phyloP scores from a whole-genome alignment of 2,329 filamentous ascomycete species.

The Massarina eburnea region DNA sequence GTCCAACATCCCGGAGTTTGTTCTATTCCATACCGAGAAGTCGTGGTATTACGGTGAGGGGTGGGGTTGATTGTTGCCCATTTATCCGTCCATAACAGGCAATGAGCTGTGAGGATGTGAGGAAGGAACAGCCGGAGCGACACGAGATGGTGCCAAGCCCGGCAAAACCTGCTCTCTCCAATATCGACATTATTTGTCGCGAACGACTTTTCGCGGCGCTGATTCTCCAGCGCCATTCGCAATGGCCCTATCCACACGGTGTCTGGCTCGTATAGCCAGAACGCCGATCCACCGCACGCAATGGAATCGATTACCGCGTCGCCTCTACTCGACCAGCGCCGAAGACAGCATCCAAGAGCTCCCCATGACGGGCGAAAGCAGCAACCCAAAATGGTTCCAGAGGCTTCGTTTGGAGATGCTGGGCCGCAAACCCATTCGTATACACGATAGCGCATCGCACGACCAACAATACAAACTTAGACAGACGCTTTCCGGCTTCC shows the following conservation, averaged over 20 bases:
- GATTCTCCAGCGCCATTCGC: not conserved
- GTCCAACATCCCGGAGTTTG: too few relatives aligned
- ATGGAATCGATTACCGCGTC: constrained; percentile 16
- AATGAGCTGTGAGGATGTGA: not conserved
- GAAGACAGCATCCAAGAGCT: not conserved
- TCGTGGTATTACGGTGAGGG: not conserved
- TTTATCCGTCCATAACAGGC: not conserved
- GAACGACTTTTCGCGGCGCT: not conserved
- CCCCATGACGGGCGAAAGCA: not conserved
- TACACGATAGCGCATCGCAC: constrained; percentile 52
- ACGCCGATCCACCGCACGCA: constrained; percentile 11
- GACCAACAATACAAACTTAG: constrained; percentile 66
- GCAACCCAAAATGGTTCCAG: constrained; percentile 27
- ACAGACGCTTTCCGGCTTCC: constrained; percentile 38
- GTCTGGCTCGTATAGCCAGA: constrained; percentile 13
- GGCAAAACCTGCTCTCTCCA: not conserved
- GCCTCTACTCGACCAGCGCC: constrained; percentile 16
- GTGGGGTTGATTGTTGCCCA: not conserved
- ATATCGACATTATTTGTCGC: not conserved
- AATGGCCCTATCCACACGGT: constrained; percentile 23
- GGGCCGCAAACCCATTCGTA: constrained; percentile 50
- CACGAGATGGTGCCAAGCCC: not conserved
- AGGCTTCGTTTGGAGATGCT: constrained; percentile 44
- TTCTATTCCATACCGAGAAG: too few relatives aligned
- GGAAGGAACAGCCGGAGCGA: not conserved